Conservation (phyloP, 805 yeast species). For the Schizosaccharomyces cryophilus region DNA sequence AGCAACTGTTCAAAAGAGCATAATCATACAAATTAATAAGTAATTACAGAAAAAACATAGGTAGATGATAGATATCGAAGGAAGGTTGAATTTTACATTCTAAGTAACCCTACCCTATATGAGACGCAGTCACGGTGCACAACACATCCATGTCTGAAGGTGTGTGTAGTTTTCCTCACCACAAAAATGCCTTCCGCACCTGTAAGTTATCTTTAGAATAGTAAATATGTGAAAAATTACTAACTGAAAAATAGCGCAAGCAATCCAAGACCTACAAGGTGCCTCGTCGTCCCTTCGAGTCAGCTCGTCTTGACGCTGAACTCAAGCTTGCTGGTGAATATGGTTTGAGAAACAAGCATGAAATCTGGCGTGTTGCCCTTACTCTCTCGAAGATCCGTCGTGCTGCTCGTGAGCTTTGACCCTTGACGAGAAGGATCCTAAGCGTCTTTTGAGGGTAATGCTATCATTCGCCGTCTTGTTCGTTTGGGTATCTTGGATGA, state of each 20-base stretch:
- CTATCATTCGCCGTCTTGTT: slow-evolving; percentile 97
- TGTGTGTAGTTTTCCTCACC: not conserved
- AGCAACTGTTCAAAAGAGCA: too few species aligned
- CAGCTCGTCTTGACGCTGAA: slow-evolving; percentile 80
- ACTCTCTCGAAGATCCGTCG: slow-evolving; percentile 98
- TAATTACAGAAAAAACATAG: too few species aligned
- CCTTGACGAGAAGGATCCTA: slow-evolving; percentile 99
- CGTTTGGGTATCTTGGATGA: slow-evolving; percentile 97
- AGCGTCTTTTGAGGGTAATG: slow-evolving; percentile 99
- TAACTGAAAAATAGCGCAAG: slow-evolving; percentile 27
- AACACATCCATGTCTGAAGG: not conserved
- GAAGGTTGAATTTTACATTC: too few species aligned
- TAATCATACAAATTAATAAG: too few species aligned
- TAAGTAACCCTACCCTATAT: not conserved
- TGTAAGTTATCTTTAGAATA: not conserved
- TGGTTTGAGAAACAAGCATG: slow-evolving; percentile 99
- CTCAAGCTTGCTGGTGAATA: slow-evolving; percentile 97
- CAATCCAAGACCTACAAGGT: slow-evolving; percentile 98
- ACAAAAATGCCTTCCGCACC: slow-evolving; percentile 2
- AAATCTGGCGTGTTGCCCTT: slow-evolving; percentile 97
- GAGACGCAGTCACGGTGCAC: not conserved
- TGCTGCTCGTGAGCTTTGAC: slow-evolving; percentile 99
- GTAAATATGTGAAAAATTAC: not conserved
- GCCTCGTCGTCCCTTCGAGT: slow-evolving; percentile 81
- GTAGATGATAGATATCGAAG: too few species aligned